Evolutionary conservation across 495 filamentous ascomycete genomes (phyloP).

Genomic region (Aspergillus diversus): DNA sequence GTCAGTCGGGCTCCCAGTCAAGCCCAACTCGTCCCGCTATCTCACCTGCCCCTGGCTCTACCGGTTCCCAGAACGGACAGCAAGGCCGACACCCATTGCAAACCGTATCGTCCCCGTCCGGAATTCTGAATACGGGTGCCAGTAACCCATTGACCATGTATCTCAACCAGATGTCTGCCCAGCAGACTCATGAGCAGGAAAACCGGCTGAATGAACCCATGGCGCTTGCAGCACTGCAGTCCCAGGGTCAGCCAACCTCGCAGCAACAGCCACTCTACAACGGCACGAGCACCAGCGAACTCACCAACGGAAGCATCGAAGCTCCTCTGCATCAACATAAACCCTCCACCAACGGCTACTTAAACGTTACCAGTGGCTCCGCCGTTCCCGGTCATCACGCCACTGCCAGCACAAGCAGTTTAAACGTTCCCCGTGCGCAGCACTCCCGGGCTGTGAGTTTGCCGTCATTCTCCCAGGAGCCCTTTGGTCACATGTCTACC

Average conservation of each 20-base stretch:
- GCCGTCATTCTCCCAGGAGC: slow-evolving; percentile 70
- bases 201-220: slow-evolving; percentile 53
- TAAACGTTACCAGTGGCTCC: slow-evolving; percentile 70
- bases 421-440: slow-evolving; percentile 64
- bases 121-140: slow-evolving; percentile 73
- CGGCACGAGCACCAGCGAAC: slow-evolving; percentile 54
- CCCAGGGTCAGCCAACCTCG: slow-evolving; percentile 59
- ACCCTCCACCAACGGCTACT: slow-evolving; percentile 54
- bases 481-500: slow-evolving; percentile 50
- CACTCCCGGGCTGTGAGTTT: slow-evolving; percentile 86
- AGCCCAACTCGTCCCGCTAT: slow-evolving; percentile 66
- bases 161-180: slow-evolving; percentile 80
- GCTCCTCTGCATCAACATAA: slow-evolving; percentile 57
- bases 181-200: slow-evolving; percentile 69
- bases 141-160: slow-evolving; percentile 97
- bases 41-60: slow-evolving; percentile 60
- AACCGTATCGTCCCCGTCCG: slow-evolving; percentile 61
- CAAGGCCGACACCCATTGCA: slow-evolving; percentile 54
- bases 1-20: slow-evolving; percentile 66
- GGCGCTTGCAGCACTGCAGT: slow-evolving; percentile 58
- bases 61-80: slow-evolving; percentile 56
- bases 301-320: slow-evolving; percentile 58
- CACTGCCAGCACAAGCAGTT: slow-evolving; percentile 68
- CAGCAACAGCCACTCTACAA: slow-evolving; percentile 59
- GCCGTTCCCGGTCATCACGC: slow-evolving; percentile 51